These are phyloP conservation scores for Apiospora hydei DNA, from an alignment of 2,329 filamentous ascomycete species.

Conservation along the genomic window DNA sequence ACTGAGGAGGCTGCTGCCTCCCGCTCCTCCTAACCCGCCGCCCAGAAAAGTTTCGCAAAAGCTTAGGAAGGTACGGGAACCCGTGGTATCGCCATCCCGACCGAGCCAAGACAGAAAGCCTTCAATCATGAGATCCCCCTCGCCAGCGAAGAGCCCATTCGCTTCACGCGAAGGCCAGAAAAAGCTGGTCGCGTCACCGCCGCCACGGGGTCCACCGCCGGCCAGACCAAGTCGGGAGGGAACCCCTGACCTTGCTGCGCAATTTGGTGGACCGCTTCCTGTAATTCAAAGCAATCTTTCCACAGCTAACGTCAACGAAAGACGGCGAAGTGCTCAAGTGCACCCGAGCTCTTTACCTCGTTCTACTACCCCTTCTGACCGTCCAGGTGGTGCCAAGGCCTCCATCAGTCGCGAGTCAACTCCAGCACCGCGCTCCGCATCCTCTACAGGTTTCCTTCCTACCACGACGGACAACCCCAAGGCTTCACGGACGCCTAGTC, in stretches of 20 bases:
- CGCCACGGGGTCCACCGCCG: conserved; percentile 54
- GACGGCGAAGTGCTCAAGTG: conserved; percentile 51
- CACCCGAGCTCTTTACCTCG: conserved; percentile 44
- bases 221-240: conserved; percentile 73
- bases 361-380: conserved; percentile 44
- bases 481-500: conserved; percentile 57
- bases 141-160: conserved; percentile 43
- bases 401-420: conserved; percentile 46
- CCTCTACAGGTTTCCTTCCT: conserved; percentile 30
- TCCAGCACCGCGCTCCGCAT: conserved; percentile 39
- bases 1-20: conserved; percentile 52
- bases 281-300: conserved; percentile 70
- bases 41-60: conserved; percentile 69
- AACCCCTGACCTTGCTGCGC: conserved; percentile 66
- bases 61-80: conserved; percentile 49
- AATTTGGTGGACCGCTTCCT: conserved; percentile 58
- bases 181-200: conserved; percentile 39
- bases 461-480: conserved; percentile 40
- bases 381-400: conserved; percentile 37
- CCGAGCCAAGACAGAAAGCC: conserved; percentile 40
- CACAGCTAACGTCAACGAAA: conserved; percentile 56
- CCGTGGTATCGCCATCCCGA: conserved; percentile 49
- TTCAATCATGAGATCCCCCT: conserved; percentile 41
- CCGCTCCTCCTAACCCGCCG: conserved; percentile 65
- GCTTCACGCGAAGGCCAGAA: conserved; percentile 37